Percentiles rank a stretch among this genome's conserved stretches.
These are phyloP conservation scores for Alternaria incomplexa DNA, from an alignment of 2,329 filamentous ascomycete species.

Conservation along the genomic window DNA sequence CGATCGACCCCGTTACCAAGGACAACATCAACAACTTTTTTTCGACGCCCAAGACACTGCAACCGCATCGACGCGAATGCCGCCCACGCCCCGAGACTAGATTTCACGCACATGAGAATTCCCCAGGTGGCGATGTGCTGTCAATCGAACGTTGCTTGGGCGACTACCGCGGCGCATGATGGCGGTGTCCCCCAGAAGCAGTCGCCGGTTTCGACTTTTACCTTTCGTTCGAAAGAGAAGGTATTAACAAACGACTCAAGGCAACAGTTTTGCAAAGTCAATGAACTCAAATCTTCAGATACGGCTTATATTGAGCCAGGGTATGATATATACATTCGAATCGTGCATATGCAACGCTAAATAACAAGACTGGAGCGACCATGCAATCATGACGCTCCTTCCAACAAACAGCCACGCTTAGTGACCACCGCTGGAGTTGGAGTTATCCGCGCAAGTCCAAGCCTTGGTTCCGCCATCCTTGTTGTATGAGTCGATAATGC, in stretches of 20 bases:
- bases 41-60: background rate
- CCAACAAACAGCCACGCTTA: background rate
- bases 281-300: background rate
- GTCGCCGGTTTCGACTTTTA: background rate
- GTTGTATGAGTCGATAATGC: slow-evolving; percentile 35
- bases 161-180: background rate
- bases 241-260: background rate
- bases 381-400: background rate
- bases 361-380: background rate
- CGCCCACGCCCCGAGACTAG: background rate
- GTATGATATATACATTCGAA: background rate
- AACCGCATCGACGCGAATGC: background rate
- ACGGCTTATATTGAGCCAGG: background rate
- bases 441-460: slow-evolving; percentile 37
- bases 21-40: background rate
- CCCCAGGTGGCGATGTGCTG: background rate
- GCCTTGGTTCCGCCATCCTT: slow-evolving; percentile 27
- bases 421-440: slow-evolving; percentile 19
- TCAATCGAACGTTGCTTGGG: background rate
- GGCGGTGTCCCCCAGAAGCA: background rate
- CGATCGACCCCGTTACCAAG: background rate
- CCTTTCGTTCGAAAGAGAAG: background rate
- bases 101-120: background rate
- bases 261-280: background rate
- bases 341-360: background rate